Evolutionary conservation across 176 grass and related monocot genomes (phyloP).

Genomic region (Alloteropsis semialata): DNA sequence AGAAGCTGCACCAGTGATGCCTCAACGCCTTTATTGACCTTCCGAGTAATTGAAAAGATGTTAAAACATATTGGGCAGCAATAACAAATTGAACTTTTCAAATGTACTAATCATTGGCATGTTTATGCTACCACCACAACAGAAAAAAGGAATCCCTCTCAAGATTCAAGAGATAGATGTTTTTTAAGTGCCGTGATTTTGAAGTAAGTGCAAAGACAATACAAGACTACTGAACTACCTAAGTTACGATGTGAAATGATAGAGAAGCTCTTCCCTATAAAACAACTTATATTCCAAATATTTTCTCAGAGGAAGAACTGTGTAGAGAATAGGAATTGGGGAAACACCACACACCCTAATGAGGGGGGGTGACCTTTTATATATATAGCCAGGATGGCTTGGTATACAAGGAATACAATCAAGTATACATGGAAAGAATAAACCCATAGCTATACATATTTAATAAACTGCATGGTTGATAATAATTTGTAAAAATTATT

Average conservation of each 20-base stretch:
- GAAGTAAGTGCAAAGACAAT: slow-evolving; percentile 6
- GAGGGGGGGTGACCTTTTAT: no score
- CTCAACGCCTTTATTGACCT: slow-evolving; percentile 95
- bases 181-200: slow-evolving; percentile 14
- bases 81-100: slow-evolving; percentile 10
- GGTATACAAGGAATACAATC: no score
- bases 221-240: not conserved
- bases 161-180: not conserved
- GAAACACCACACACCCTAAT: no score
- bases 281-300: not conserved
- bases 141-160: not conserved
- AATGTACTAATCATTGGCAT: slow-evolving; percentile 20
- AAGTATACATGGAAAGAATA: no score
- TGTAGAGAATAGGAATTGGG: no score
- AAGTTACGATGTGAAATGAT: not conserved
- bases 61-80: slow-evolving; percentile 1
- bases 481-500: not conserved
- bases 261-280: not conserved
- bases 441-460: no score
- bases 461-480: no score
- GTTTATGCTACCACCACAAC: slow-evolving; percentile 5
- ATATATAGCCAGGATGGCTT: no score
- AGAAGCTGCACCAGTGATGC: slow-evolving; percentile 87
- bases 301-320: not conserved
- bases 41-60: slow-evolving; percentile 20